A percentile compares a stretch with the other conserved stretches of the same genome.
phyloP scores from a whole-genome alignment of 2,329 filamentous ascomycete species.

The Colletotrichum falcatum region DNA sequence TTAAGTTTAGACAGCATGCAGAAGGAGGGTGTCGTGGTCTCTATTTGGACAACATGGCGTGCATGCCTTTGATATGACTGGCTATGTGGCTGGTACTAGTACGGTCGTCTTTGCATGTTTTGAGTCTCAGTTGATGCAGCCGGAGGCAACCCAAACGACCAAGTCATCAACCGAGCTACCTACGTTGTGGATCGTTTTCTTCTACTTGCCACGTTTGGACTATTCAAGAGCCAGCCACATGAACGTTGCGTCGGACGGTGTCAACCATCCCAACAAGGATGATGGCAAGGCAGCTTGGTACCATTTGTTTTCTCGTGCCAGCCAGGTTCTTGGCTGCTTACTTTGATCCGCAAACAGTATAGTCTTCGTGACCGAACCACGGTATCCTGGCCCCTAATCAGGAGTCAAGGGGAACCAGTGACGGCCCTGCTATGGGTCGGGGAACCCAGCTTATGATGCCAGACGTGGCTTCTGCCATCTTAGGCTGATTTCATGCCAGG shows the following conservation, averaged over 20 bases:
- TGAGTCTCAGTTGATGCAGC: not conserved
- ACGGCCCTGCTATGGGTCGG: not conserved
- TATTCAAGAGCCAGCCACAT: not conserved
- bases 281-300: not conserved
- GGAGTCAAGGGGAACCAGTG: not conserved
- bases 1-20: not conserved
- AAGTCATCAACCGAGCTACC: not conserved
- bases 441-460: not conserved
- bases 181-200: not conserved
- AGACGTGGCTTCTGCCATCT: not conserved
- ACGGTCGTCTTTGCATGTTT: not conserved
- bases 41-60: not conserved
- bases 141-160: not conserved
- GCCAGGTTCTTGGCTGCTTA: not conserved
- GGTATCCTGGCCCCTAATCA: not conserved
- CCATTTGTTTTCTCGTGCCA: too few species aligned
- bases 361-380: not conserved
- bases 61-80: not conserved
- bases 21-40: not conserved
- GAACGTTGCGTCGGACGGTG: not conserved
- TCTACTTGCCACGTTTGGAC: not conserved
- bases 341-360: not conserved
- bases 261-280: too few species aligned
- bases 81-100: not conserved
- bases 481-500: too few species aligned